These are phyloP conservation scores for Cercospora citrullina DNA, from an alignment of 2,329 filamentous ascomycete genomes.

Conservation along the genomic window DNA sequence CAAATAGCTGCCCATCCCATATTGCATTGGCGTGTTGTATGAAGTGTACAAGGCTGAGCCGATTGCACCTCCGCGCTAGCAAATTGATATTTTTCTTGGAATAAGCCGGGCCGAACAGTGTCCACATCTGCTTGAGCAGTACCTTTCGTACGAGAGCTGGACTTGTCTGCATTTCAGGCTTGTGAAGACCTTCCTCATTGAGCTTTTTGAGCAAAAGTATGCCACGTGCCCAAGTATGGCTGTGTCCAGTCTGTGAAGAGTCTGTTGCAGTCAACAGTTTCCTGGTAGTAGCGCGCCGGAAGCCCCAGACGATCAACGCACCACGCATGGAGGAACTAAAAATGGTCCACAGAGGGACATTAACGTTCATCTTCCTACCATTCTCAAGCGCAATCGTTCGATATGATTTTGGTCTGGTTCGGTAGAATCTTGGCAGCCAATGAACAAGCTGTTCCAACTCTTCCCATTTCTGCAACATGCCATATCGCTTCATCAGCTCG, in stretches of 20 bases:
- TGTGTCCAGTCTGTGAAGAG: not conserved
- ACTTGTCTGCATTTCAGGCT: constrained; percentile 23
- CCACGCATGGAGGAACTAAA: constrained; percentile 33
- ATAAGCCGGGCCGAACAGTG: constrained; percentile 38
- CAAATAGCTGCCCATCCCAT: constrained; percentile 29
- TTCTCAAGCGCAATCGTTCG: not conserved
- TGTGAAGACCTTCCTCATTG: constrained; percentile 27
- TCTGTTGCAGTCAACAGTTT: constrained; percentile 16
- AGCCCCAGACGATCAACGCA: constrained; percentile 40
- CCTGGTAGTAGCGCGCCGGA: constrained; percentile 26
- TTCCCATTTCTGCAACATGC: constrained; percentile 56
- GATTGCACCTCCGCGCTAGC: constrained; percentile 25
- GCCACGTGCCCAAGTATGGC: constrained; percentile 36
- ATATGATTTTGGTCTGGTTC: not conserved
- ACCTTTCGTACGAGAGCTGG: constrained; percentile 25
- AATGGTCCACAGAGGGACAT: constrained; percentile 2
- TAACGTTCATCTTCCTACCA: not conserved
- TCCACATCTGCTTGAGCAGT: constrained; percentile 37
- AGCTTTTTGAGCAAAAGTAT: constrained; percentile 34
- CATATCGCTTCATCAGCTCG: constrained; percentile 60
- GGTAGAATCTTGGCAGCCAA: constrained; percentile 48
- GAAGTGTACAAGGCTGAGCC: constrained; percentile 32
- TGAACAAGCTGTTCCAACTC: constrained; percentile 54
- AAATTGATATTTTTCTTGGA: constrained; percentile 30
- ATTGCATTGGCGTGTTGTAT: constrained; percentile 37